Percentiles rank a stretch among this genome's conserved stretches.
phyloP scores from a whole-genome alignment of 1,284 basidiomycete species.

The Golubevia sp. region DNA sequence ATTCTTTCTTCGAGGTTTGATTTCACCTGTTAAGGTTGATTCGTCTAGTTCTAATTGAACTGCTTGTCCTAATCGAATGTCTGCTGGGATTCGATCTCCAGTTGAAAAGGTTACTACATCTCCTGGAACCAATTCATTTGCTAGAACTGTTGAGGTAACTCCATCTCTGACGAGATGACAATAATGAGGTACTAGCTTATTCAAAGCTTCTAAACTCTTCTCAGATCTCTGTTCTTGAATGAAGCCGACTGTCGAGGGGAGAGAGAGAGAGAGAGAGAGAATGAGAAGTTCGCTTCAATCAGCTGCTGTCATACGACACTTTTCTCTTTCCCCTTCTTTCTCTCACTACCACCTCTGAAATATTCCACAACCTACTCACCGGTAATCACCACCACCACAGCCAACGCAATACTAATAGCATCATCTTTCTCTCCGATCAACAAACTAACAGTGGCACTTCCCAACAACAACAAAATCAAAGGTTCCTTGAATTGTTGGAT shows the following conservation, averaged over 20 bases:
- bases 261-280: not conserved
- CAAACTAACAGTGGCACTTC: constrained; percentile 82
- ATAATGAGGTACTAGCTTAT: constrained; percentile 94
- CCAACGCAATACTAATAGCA: constrained; percentile 89
- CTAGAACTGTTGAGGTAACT: constrained; percentile 69
- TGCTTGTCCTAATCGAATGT: constrained; percentile 78
- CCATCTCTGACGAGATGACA: constrained; percentile 82
- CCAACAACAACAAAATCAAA: constrained; percentile 84
- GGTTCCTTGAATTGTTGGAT: constrained; percentile 92
- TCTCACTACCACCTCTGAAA: not conserved
- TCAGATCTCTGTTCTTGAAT: constrained; percentile 94
- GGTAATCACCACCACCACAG: constrained; percentile 88
- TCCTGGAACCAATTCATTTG: constrained; percentile 92
- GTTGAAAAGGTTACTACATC: constrained; percentile 85
- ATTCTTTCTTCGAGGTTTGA: constrained; percentile 76
- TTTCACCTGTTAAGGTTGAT: constrained; percentile 92
- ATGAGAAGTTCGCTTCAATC: not conserved
- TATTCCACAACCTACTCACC: constrained; percentile 66
- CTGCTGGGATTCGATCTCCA: constrained; percentile 91
- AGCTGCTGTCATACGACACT: not conserved
- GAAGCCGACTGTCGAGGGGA: constrained; percentile 76
- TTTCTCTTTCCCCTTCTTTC: not conserved
- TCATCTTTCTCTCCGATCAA: constrained; percentile 93
- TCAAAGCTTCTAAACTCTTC: constrained; percentile 89
- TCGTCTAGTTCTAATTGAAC: constrained; percentile 92